A percentile compares a stretch with the other conserved stretches of the same genome.
Conservation (phyloP, 352 stramenopile species). For the Phytophthora tubulina region DNA sequence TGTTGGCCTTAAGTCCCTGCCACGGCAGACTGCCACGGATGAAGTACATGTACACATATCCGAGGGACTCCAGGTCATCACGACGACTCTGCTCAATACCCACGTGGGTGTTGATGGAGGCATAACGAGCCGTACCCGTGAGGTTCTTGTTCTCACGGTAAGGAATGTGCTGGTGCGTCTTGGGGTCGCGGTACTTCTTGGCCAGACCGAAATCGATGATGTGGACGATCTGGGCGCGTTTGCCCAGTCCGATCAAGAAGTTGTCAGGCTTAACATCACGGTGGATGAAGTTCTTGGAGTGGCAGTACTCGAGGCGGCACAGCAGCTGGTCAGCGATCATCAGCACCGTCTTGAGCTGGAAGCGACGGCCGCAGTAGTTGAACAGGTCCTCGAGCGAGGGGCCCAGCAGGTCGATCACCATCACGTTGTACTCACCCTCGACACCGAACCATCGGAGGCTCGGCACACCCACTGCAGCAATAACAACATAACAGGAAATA, state of each 20-base stretch:
- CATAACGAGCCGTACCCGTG: constrained; percentile 97
- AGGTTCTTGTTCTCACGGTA: constrained; percentile 93
- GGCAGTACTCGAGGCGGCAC: constrained; percentile 88
- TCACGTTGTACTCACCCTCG: constrained; percentile 99
- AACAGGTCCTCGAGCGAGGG: constrained; percentile 93
- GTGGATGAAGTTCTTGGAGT: constrained; percentile 93
- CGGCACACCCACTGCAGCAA: constrained; percentile 95
- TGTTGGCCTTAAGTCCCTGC: constrained; percentile 98
- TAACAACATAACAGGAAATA: constrained; percentile 17
- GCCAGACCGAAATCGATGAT: constrained; percentile 92
- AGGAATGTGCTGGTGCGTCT: constrained; percentile 92
- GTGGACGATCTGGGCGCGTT: constrained; percentile 88
- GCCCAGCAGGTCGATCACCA: constrained; percentile 99
- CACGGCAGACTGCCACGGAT: constrained; percentile 96
- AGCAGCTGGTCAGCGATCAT: constrained; percentile 94
- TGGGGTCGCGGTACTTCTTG: constrained; percentile 92
- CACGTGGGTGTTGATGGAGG: constrained; percentile 99
- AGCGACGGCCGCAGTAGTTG: constrained; percentile 90
- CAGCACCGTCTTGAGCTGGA: constrained; percentile 96
- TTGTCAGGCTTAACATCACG: constrained; percentile 93
- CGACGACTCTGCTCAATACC: constrained; percentile 98
- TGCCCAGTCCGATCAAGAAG: constrained; percentile 90
- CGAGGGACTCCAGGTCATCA: constrained; percentile 98
- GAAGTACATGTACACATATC: constrained; percentile 96
- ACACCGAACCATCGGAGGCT: constrained; percentile 99